Evolutionary conservation across 495 filamentous ascomycete species (phyloP).

Genomic region (Monascus purpureus): DNA sequence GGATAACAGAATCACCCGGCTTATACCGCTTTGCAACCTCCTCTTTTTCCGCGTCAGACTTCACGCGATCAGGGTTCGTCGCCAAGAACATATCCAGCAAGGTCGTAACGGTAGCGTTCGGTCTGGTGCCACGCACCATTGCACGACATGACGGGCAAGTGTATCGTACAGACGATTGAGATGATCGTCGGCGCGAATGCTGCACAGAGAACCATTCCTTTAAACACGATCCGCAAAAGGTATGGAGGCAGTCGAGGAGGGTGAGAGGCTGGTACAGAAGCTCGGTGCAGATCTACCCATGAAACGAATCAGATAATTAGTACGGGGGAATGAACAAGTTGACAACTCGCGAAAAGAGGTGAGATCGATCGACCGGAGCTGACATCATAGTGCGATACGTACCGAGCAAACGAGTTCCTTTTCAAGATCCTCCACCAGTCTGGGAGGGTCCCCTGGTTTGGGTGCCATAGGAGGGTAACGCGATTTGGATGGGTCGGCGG

Average conservation of each 20-base stretch:
- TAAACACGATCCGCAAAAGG: conserved; percentile 87
- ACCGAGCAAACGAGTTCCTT: conserved; percentile 89
- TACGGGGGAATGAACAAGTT: conserved; percentile 7
- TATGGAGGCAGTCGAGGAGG: conserved; percentile 93
- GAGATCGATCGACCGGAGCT: not conserved
- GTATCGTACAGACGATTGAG: conserved; percentile 39
- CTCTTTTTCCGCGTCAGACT: conserved; percentile 51
- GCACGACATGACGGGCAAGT: conserved; percentile 93
- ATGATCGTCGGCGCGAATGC: conserved; percentile 31
- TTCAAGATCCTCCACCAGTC: conserved; percentile 47
- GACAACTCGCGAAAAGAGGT: conserved; percentile 3
- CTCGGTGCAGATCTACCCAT: conserved; percentile 79
- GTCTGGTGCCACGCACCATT: conserved; percentile 62
- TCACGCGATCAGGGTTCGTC: conserved; percentile 58
- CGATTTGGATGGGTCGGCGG: too few species aligned
- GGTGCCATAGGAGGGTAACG: too few species aligned
- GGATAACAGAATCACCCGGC: conserved; percentile 58
- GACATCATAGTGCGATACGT: conserved; percentile 18
- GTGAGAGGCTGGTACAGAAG: conserved; percentile 91
- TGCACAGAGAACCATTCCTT: conserved; percentile 82
- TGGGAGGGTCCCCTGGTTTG: not conserved
- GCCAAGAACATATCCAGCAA: conserved; percentile 63
- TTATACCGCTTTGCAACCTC: conserved; percentile 58
- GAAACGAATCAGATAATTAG: conserved; percentile 6
- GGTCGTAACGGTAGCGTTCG: conserved; percentile 72